These are phyloP conservation scores for Thozetella sp. DNA, from an alignment of 495 filamentous ascomycete species.

Conservation along the genomic window DNA sequence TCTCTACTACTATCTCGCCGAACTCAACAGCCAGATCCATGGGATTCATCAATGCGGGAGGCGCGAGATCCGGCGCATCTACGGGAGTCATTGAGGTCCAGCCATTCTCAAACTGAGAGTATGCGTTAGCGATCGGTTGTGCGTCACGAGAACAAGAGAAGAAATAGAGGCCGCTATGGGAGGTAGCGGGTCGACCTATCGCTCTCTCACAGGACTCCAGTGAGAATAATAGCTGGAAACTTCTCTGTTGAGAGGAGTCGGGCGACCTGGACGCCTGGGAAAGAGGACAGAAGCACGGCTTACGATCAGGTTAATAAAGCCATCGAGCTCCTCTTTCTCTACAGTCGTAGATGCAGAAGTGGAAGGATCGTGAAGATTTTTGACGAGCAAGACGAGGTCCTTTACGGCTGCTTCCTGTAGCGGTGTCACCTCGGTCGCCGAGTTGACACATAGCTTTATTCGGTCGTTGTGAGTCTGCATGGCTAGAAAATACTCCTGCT, in stretches of 20 bases:
- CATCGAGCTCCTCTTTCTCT: background rate
- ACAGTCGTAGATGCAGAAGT: background rate
- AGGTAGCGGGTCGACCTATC: too few species aligned
- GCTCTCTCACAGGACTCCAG: too few species aligned
- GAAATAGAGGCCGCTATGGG: background rate
- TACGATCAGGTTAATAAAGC: background rate
- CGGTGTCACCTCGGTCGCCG: background rate
- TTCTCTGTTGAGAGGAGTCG: too few species aligned
- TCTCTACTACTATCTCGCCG: background rate
- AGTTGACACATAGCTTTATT: background rate
- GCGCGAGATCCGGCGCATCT: background rate
- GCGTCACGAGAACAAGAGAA: background rate
- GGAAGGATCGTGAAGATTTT: background rate
- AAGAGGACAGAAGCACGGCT: background rate
- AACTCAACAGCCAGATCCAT: constrained; percentile 2
- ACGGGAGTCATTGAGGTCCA: background rate
- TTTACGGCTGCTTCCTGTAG: background rate
- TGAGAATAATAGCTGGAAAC: too few species aligned
- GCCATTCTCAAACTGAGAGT: background rate
- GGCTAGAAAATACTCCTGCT: too few species aligned
- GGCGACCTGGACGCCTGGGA: background rate
- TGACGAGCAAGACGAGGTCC: background rate
- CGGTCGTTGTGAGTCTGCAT: background rate
- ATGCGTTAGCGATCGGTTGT: too few species aligned
- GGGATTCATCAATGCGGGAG: background rate